phyloP scores from a whole-genome alignment of 805 yeast species.

The Candida easanensis region DNA sequence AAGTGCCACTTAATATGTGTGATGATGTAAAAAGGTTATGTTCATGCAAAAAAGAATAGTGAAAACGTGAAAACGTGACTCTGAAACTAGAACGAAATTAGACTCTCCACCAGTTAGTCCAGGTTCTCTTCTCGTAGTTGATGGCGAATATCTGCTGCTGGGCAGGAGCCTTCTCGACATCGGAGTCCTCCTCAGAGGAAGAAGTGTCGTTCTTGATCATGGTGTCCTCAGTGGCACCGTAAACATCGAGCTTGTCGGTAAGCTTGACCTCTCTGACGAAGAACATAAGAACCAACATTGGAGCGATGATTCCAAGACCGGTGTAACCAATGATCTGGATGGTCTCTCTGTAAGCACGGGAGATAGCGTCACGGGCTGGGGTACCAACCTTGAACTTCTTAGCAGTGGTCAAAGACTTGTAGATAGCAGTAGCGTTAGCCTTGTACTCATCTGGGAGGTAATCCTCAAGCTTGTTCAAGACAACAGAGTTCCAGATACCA shows the following conservation, averaged over 20 bases:
- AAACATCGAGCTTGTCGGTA: slow-evolving; percentile 23
- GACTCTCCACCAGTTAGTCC: slow-evolving; percentile 19
- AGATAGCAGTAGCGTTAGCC: slow-evolving; percentile 26
- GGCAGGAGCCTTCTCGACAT: neutral
- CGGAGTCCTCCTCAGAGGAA: neutral
- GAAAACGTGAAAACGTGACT: too few relatives aligned
- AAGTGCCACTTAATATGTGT: too few relatives aligned
- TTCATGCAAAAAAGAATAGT: neutral
- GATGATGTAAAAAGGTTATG: neutral
- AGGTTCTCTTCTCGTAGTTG: slow-evolving; percentile 19
- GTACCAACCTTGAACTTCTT: slow-evolving; percentile 27
- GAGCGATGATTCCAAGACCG: slow-evolving; percentile 28
- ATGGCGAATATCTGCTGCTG: neutral
- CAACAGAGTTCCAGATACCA: slow-evolving; percentile 29
- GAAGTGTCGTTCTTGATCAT: slow-evolving; percentile 3
- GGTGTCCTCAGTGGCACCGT: slow-evolving; percentile 18
- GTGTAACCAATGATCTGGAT: slow-evolving; percentile 30
- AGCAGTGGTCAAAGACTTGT: slow-evolving; percentile 26
- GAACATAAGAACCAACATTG: slow-evolving; percentile 29
- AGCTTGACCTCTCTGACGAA: slow-evolving; percentile 28
- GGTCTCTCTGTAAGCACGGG: slow-evolving; percentile 31
- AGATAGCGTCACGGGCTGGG: slow-evolving; percentile 27
- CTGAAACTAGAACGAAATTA: neutral
- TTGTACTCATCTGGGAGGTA: slow-evolving; percentile 24
- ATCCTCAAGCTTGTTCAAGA: slow-evolving; percentile 18